Evolutionary conservation across 495 filamentous ascomycete species (phyloP).

Genomic region (Bacidia gigantensis): DNA sequence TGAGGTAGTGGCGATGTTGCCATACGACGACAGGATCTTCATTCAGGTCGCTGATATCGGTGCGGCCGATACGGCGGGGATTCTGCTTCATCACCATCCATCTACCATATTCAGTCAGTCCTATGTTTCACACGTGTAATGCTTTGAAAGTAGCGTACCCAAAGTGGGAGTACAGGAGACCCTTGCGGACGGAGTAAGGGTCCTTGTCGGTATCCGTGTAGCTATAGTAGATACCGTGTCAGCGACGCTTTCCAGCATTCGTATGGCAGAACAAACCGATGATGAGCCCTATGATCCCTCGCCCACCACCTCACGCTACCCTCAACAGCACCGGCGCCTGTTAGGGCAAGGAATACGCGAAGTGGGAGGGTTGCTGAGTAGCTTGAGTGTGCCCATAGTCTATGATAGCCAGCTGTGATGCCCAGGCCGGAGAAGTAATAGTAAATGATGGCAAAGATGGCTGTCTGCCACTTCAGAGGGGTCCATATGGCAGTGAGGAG

Average conservation of each 20-base stretch:
- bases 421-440: constrained; percentile 34
- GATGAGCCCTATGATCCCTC: constrained; percentile 89
- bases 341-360: constrained; percentile 81
- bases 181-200: constrained; percentile 97
- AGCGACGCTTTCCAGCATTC: neutral
- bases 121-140: constrained; percentile 21
- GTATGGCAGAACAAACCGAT: constrained; percentile 31
- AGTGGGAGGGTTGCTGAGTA: constrained; percentile 84
- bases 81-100: constrained; percentile 86
- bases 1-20: constrained; percentile 91
- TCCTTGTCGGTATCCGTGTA: constrained; percentile 99
- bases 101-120: constrained; percentile 14
- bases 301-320: constrained; percentile 98
- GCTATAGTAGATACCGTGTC: no score
- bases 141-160: constrained; percentile 33
- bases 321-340: constrained; percentile 89
- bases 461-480: constrained; percentile 61
- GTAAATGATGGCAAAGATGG: constrained; percentile 68
- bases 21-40: constrained; percentile 86
- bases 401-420: constrained; percentile 51
- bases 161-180: constrained; percentile 87
- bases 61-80: constrained; percentile 83
- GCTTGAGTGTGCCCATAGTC: constrained; percentile 88
- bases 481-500: constrained; percentile 70
- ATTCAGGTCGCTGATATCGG: constrained; percentile 94